These are phyloP conservation scores for Exophiala spinifera DNA, from an alignment of 2,329 filamentous ascomycete species.

Conservation along the genomic window DNA sequence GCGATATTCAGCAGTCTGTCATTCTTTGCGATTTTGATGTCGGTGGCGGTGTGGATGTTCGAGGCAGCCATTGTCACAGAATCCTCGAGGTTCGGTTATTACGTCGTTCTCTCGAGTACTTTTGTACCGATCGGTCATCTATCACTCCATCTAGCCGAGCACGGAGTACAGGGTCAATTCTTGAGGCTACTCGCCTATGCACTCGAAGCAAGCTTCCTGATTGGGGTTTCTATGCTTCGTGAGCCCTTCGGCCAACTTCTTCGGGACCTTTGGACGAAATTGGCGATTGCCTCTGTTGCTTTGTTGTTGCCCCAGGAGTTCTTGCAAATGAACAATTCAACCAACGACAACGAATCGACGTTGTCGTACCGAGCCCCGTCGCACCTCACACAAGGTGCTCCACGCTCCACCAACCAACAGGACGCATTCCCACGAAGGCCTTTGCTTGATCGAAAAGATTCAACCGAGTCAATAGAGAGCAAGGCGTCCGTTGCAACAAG, in stretches of 20 bases:
- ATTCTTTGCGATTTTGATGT: slow-evolving; percentile 12
- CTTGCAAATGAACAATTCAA: slow-evolving; percentile 11
- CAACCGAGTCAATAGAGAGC: slow-evolving; percentile 19
- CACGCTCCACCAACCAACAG: background rate
- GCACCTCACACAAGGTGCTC: background rate
- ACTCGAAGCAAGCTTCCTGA: slow-evolving; percentile 15
- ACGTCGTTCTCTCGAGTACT: slow-evolving; percentile 16
- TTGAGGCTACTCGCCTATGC: slow-evolving; percentile 9
- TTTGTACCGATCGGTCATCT: slow-evolving; percentile 18
- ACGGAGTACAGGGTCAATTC: slow-evolving; percentile 1
- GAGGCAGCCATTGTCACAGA: slow-evolving; percentile 12
- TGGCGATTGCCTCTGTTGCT: slow-evolving; percentile 21
- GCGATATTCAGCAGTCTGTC: slow-evolving; percentile 15
- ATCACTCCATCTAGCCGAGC: slow-evolving; percentile 1
- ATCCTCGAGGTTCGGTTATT: slow-evolving; percentile 14
- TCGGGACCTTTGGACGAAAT: slow-evolving; percentile 25
- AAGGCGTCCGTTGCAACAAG: slow-evolving; percentile 16
- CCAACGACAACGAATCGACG: background rate
- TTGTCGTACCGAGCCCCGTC: background rate
- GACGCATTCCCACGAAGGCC: background rate
- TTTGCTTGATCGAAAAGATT: slow-evolving; percentile 13
- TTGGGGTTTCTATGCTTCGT: slow-evolving; percentile 11
- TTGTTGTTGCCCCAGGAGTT: slow-evolving; percentile 25
- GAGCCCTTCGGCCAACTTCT: slow-evolving; percentile 14
- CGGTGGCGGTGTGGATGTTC: slow-evolving; percentile 17